These are phyloP conservation scores for Polyporus tsugae DNA, from an alignment of 1,284 basidiomycete genomes.

Conservation along the genomic window DNA sequence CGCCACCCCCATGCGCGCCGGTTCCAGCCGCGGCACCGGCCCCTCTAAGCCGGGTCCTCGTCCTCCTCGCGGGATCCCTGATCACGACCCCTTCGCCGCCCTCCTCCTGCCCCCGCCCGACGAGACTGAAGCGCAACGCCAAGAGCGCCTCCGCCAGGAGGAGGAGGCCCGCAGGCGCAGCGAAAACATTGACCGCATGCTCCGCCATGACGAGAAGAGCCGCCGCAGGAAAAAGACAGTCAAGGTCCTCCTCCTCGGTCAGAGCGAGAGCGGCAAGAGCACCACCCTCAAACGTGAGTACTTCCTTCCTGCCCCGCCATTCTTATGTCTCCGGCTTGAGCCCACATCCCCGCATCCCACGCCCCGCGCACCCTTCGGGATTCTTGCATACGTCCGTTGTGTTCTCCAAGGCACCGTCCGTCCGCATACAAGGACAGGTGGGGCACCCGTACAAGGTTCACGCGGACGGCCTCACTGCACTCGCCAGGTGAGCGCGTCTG, in stretches of 20 bases:
- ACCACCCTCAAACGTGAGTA: conserved; percentile 85
- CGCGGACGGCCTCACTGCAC: conserved; percentile 9
- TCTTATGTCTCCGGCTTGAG: conserved; percentile 12
- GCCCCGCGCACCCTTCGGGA: not conserved
- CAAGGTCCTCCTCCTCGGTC: conserved; percentile 80
- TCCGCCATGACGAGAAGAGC: conserved; percentile 67
- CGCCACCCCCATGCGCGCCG: conserved; percentile 9
- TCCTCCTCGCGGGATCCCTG: conserved; percentile 33
- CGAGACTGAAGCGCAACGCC: conserved; percentile 71
- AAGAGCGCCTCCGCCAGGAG: conserved; percentile 67
- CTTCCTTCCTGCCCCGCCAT: conserved; percentile 8
- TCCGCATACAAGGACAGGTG: conserved; percentile 8
- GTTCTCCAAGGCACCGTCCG: not conserved
- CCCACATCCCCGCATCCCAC: conserved; percentile 21
- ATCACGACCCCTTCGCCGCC: conserved; percentile 68
- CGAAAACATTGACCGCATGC: conserved; percentile 80
- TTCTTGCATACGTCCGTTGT: not conserved
- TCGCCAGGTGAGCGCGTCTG: conserved; percentile 21
- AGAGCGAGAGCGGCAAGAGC: conserved; percentile 85
- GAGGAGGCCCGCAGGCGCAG: conserved; percentile 74
- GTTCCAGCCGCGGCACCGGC: conserved; percentile 3
- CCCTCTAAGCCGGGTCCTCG: conserved; percentile 12
- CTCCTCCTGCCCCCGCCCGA: conserved; percentile 72
- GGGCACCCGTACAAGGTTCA: conserved; percentile 25
- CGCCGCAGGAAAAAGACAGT: conserved; percentile 68